phyloP scores from a whole-genome alignment of 192 early-diverging fungal species.

The Coemansia interrupta region DNA sequence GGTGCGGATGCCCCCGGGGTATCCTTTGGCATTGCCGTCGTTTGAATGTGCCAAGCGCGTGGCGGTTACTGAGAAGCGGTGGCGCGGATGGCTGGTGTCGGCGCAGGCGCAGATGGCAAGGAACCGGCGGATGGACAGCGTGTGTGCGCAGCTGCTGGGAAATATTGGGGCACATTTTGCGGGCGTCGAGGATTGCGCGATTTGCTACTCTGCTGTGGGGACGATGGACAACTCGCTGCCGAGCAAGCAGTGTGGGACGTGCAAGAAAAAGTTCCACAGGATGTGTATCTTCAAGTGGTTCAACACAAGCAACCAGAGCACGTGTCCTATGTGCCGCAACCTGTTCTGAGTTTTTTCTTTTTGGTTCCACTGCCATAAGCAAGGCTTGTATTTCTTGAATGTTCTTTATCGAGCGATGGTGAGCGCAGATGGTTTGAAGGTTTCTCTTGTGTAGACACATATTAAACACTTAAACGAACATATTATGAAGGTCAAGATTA shows the following conservation, averaged over 20 bases:
- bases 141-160: conserved; percentile 70
- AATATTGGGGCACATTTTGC: conserved; percentile 92
- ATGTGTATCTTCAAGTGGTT: conserved; percentile 93
- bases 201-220: conserved; percentile 96
- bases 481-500: conserved; percentile 45
- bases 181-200: conserved; percentile 95
- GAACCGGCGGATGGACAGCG: conserved; percentile 78
- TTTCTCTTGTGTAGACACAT: no score
- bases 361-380: not conserved
- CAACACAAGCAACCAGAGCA: conserved; percentile 63
- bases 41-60: conserved; percentile 44
- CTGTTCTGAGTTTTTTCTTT: conserved; percentile 50
- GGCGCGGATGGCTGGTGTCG: conserved; percentile 53
- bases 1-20: conserved; percentile 40
- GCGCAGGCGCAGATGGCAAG: conserved; percentile 59
- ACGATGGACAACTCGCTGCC: conserved; percentile 83
- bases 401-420: no score
- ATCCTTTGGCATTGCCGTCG: conserved; percentile 40
- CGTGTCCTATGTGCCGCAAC: conserved; percentile 68
- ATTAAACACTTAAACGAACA: no score
- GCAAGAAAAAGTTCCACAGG: conserved; percentile 92
- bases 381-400: no score
- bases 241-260: conserved; percentile 84
- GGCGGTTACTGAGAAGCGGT: conserved; percentile 53
- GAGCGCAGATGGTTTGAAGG: no score